A percentile compares a stretch with the other conserved stretches of the same genome.
Conservation (phyloP, 108 stramenopile genomes). For the Mediolabrus comicus region DNA sequence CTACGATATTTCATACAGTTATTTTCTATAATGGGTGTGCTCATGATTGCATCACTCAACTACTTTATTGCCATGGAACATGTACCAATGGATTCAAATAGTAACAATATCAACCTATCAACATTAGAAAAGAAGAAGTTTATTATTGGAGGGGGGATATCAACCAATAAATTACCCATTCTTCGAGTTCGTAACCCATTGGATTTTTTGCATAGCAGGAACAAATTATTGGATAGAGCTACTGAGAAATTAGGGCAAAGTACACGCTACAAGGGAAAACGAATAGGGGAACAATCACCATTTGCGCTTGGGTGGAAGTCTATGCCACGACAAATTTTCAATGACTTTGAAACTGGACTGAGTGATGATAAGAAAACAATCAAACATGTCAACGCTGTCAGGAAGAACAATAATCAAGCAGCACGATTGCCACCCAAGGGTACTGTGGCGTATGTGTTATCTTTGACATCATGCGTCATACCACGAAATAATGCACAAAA, state of each 20-base stretch:
- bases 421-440: constrained; percentile 23
- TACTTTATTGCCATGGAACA: constrained; percentile 37
- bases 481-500: background rate
- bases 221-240: constrained; percentile 13
- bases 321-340: constrained; percentile 40
- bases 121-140: constrained; percentile 1
- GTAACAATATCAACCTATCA: background rate
- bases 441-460: constrained; percentile 34
- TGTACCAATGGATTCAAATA: background rate
- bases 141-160: constrained; percentile 23
- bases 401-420: background rate
- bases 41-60: constrained; percentile 31
- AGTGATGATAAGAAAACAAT: constrained; percentile 20
- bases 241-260: constrained; percentile 11
- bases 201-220: constrained; percentile 18
- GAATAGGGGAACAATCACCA: constrained; percentile 1
- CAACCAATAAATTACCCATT: constrained; percentile 14
- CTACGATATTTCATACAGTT: constrained; percentile 25
- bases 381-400: constrained; percentile 2
- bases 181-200: constrained; percentile 18
- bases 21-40: constrained; percentile 21
- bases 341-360: constrained; percentile 19
- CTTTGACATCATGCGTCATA: constrained; percentile 29
- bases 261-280: background rate
- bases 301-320: constrained; percentile 42